Percentiles rank a stretch among this genome's conserved stretches.
Evolutionary conservation across 1,284 basidiomycete genomes (phyloP).

Genomic region (Phaffia rhodozyma): DNA sequence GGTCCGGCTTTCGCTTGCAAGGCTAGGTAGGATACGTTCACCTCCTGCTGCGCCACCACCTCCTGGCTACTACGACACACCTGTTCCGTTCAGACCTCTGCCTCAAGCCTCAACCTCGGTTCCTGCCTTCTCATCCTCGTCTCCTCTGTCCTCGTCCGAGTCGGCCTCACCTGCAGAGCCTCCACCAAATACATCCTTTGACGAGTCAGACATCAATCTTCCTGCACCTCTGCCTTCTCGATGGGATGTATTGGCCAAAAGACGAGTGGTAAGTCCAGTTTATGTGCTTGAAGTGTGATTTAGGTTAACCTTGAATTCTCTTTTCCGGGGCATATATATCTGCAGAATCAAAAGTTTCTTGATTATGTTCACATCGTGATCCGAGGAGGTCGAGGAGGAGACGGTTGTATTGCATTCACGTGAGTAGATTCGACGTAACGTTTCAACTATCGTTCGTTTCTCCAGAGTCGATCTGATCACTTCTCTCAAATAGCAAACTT

Average conservation of each 20-base stretch:
- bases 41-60: not conserved
- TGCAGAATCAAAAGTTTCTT: slow-evolving; percentile 2
- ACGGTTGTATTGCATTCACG: slow-evolving; percentile 12
- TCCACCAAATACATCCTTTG: not conserved
- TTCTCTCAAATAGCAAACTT: not conserved
- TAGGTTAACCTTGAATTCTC: not conserved
- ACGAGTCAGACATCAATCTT: not conserved
- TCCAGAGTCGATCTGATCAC: not conserved
- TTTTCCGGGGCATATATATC: too few relatives aligned
- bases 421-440: not conserved
- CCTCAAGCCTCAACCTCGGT: slow-evolving; percentile 2
- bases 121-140: slow-evolving; percentile 13
- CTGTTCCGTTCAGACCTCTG: slow-evolving; percentile 1
- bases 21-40: not conserved
- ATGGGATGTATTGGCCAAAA: slow-evolving; percentile 9
- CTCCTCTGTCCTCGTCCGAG: not conserved
- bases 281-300: not conserved
- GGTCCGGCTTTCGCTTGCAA: slow-evolving; percentile 3
- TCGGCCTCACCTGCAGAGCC: not conserved
- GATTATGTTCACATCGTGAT: slow-evolving; percentile 13
- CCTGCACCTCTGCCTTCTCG: not conserved
- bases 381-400: slow-evolving; percentile 12
- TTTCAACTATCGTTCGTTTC: not conserved
- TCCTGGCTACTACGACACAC: slow-evolving; percentile 7
- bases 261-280: slow-evolving; percentile 5